A percentile compares a stretch with the other conserved stretches of the same genome.
These are phyloP conservation scores for Tylopilus felleus DNA, from an alignment of 768 basidiomycete genomes.

Conservation along the genomic window DNA sequence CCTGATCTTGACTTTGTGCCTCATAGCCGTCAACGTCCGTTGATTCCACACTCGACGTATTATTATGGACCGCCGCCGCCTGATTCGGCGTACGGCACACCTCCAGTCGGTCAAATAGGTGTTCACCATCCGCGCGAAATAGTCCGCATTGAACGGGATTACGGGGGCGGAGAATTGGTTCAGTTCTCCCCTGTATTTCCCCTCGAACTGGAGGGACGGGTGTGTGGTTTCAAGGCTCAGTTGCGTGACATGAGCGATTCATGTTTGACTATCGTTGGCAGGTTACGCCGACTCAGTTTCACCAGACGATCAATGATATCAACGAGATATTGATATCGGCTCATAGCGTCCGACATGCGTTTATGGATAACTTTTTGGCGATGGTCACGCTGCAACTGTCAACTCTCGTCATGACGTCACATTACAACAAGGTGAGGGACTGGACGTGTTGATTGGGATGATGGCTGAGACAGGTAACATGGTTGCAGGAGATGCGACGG, in stretches of 20 bases:
- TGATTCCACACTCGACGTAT: slow-evolving; percentile 78
- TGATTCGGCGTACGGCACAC: slow-evolving; percentile 77
- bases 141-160: slow-evolving; percentile 89
- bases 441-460: background rate
- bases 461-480: slow-evolving; percentile 1
- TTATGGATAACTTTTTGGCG: slow-evolving; percentile 76
- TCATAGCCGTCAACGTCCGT: slow-evolving; percentile 36
- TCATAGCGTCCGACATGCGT: slow-evolving; percentile 68
- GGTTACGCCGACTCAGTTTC: slow-evolving; percentile 90
- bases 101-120: slow-evolving; percentile 82
- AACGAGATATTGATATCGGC: slow-evolving; percentile 88
- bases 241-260: background rate
- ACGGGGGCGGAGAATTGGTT: slow-evolving; percentile 81
- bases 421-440: slow-evolving; percentile 73
- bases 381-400: slow-evolving; percentile 81
- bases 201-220: slow-evolving; percentile 89
- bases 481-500: slow-evolving; percentile 68
- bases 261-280: slow-evolving; percentile 28
- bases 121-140: slow-evolving; percentile 90
- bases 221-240: slow-evolving; percentile 37
- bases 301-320: slow-evolving; percentile 85
- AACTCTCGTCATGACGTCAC: slow-evolving; percentile 60
- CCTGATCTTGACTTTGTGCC: slow-evolving; percentile 14
- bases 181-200: slow-evolving; percentile 91
- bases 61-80: slow-evolving; percentile 77